A percentile compares a stretch with the other conserved stretches of the same genome.
Evolutionary conservation across 768 basidiomycete genomes (phyloP).

Genomic region (Coprinellus aureogranulatus): DNA sequence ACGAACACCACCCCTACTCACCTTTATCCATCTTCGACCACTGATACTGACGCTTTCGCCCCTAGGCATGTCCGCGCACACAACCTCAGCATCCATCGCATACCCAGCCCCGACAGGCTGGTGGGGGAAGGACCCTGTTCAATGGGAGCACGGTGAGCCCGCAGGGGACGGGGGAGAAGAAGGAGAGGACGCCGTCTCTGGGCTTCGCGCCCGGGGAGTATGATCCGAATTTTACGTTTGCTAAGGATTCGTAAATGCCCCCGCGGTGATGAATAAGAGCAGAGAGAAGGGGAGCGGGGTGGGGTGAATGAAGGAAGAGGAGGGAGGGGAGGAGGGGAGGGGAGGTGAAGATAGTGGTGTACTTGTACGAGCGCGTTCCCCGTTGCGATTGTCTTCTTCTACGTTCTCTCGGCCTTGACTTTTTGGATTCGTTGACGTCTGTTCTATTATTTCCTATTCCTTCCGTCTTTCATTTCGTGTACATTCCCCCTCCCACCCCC

Average conservation of each 20-base stretch:
- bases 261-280: not conserved
- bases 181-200: conserved; percentile 1
- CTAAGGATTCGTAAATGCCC: not conserved
- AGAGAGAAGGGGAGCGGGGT: not conserved
- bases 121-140: conserved; percentile 20
- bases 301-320: not conserved
- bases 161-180: conserved; percentile 1
- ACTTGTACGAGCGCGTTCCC: no score
- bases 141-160: conserved; percentile 16
- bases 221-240: conserved; percentile 12
- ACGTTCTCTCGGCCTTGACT: no score
- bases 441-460: no score
- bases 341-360: not conserved
- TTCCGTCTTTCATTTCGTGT: no score
- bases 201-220: conserved; percentile 9
- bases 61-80: no score
- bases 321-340: not conserved
- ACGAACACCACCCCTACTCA: no score
- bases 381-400: no score
- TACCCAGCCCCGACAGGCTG: conserved; percentile 9
- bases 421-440: no score
- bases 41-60: no score
- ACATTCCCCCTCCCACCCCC: no score
- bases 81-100: no score
- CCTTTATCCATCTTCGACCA: no score